Evolutionary conservation across 345 rosid species (phyloP).

Genomic region (Pistacia vera): DNA sequence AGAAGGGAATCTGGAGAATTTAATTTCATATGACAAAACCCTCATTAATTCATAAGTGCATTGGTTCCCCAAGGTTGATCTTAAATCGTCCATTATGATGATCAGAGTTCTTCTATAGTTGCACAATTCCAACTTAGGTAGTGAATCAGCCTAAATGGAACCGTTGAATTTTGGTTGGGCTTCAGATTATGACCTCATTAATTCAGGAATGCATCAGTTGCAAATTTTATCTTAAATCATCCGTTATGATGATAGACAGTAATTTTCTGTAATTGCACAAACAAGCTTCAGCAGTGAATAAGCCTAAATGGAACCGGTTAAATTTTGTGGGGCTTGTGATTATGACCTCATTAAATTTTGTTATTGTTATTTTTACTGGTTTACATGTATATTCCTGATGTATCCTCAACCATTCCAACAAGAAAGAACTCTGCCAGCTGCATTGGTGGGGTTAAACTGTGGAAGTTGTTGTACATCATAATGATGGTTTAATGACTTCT

Average conservation of each 20-base stretch:
- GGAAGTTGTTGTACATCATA: constrained; percentile 15
- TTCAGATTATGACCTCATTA: no score
- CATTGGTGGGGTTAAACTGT: constrained; percentile 13
- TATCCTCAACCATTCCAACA: neutral
- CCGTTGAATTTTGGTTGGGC: no score
- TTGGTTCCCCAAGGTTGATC: no score
- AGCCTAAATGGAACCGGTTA: constrained; percentile 4
- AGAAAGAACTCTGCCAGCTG: constrained; percentile 24
- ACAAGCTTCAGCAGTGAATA: neutral
- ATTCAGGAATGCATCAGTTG: no score
- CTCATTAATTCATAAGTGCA: neutral
- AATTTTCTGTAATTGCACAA: neutral
- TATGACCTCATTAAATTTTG: neutral
- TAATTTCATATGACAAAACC: neutral
- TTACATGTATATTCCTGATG: neutral
- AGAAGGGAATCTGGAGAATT: neutral
- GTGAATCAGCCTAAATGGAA: no score
- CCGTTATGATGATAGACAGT: neutral
- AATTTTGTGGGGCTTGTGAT: neutral
- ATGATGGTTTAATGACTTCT: constrained; percentile 3
- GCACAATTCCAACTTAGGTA: no score
- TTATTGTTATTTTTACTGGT: neutral
- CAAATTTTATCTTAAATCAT: neutral
- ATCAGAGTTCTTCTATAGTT: no score
- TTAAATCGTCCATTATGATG: no score